phyloP scores from a whole-genome alignment of 1,284 basidiomycete species.

The Meira nashicola region DNA sequence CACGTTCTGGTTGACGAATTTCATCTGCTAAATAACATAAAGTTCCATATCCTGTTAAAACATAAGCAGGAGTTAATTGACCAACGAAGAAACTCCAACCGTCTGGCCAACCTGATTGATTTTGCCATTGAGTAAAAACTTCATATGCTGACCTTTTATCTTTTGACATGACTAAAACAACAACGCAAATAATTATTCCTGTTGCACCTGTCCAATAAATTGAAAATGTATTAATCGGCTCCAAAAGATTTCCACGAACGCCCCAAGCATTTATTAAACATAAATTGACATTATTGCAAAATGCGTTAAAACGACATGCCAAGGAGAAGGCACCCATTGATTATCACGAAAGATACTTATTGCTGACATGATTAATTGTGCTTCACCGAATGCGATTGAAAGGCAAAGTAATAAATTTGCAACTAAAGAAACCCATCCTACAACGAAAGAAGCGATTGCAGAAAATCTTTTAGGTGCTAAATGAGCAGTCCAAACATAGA shows the following conservation, averaged over 20 bases:
- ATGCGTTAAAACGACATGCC: slow-evolving; percentile 54
- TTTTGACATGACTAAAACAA: slow-evolving; percentile 54
- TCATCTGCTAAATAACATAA: slow-evolving; percentile 53
- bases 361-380: slow-evolving; percentile 56
- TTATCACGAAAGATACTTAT: slow-evolving; percentile 53
- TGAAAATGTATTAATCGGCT: slow-evolving; percentile 52
- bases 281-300: slow-evolving; percentile 55
- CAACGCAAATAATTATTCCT: slow-evolving; percentile 56
- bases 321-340: slow-evolving; percentile 33
- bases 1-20: slow-evolving; percentile 51
- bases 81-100: slow-evolving; percentile 55
- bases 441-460: slow-evolving; percentile 55
- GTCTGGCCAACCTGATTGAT: slow-evolving; percentile 45
- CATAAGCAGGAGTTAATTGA: slow-evolving; percentile 49
- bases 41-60: slow-evolving; percentile 54
- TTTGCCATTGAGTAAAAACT: slow-evolving; percentile 54
- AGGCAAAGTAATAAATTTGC: slow-evolving; percentile 56
- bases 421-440: slow-evolving; percentile 57
- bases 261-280: slow-evolving; percentile 50
- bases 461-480: slow-evolving; percentile 54
- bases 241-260: slow-evolving; percentile 34
- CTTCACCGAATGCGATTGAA: slow-evolving; percentile 57
- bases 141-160: slow-evolving; percentile 51
- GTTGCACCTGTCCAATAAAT: slow-evolving; percentile 56
- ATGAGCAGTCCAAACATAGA: slow-evolving; percentile 54